These are phyloP conservation scores for Dendrobium catenatum DNA, from an alignment of 106 monocot genomes.

Conservation along the genomic window DNA sequence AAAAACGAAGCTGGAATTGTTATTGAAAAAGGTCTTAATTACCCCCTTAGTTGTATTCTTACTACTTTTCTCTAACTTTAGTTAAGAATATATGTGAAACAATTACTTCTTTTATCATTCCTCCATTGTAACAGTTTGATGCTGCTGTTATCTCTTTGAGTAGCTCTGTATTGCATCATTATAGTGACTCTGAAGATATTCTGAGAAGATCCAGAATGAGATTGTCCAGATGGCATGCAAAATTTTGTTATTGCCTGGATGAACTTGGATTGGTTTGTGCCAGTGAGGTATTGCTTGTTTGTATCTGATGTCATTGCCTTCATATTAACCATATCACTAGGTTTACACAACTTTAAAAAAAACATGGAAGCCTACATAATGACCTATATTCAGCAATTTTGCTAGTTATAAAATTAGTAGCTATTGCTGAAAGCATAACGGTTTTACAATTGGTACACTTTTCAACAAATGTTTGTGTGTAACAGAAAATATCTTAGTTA, in stretches of 20 bases:
- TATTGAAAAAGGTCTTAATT: slow-evolving; percentile 39
- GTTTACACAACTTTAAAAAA: not conserved
- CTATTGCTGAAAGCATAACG: not conserved
- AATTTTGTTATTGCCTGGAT: slow-evolving; percentile 65
- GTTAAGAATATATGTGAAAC: not conserved
- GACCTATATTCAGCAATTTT: not conserved
- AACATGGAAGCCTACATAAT: not conserved
- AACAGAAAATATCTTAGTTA: not conserved
- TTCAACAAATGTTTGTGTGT: not conserved
- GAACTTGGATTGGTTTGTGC: slow-evolving; percentile 74
- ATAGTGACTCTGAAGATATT: slow-evolving; percentile 34
- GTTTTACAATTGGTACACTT: not conserved
- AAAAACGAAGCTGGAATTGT: slow-evolving; percentile 26
- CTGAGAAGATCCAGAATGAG: slow-evolving; percentile 35
- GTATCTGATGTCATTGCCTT: not conserved
- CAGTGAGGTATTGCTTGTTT: slow-evolving; percentile 41
- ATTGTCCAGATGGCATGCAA: slow-evolving; percentile 35
- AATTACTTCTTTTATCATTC: not conserved
- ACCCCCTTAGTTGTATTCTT: not conserved
- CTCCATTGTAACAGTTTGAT: slow-evolving; percentile 44
- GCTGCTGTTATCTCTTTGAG: slow-evolving; percentile 23
- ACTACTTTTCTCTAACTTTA: not conserved
- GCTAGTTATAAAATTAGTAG: not conserved
- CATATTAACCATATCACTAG: not conserved
- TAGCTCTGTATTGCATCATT: slow-evolving; percentile 19